phyloP scores from a whole-genome alignment of 805 yeast genomes.

The Starmera quercuum region DNA sequence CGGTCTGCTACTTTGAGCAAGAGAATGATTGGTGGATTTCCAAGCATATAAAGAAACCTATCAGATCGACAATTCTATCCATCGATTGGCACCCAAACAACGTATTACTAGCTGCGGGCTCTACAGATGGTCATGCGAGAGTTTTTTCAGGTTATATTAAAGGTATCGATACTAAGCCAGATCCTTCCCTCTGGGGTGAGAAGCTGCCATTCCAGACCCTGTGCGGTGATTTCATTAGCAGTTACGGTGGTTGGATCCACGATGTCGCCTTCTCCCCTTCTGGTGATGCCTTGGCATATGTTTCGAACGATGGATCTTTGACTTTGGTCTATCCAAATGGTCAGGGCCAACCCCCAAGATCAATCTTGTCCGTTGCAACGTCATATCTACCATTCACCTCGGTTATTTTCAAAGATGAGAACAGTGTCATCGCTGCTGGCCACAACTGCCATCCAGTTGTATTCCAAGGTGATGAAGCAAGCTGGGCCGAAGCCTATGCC shows the following conservation, averaged over 20 bases:
- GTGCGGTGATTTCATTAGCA: slow-evolving; percentile 70
- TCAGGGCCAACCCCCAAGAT: slow-evolving; percentile 53
- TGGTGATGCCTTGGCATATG: slow-evolving; percentile 74
- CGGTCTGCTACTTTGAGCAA: slow-evolving; percentile 91
- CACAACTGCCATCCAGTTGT: slow-evolving; percentile 87
- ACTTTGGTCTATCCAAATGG: slow-evolving; percentile 74
- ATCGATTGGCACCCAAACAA: slow-evolving; percentile 92
- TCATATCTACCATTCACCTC: slow-evolving; percentile 75
- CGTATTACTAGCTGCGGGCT: slow-evolving; percentile 81
- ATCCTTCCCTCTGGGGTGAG: slow-evolving; percentile 84
- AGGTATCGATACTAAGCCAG: slow-evolving; percentile 80
- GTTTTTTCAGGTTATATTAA: slow-evolving; percentile 87
- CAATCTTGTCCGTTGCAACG: slow-evolving; percentile 52
- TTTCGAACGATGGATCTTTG: slow-evolving; percentile 80
- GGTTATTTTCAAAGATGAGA: slow-evolving; percentile 59
- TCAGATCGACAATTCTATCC: slow-evolving; percentile 76
- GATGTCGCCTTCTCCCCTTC: slow-evolving; percentile 79
- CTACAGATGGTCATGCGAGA: slow-evolving; percentile 88
- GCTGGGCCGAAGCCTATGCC: slow-evolving; percentile 53
- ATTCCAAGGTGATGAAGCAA: slow-evolving; percentile 58
- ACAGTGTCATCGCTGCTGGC: slow-evolving; percentile 78
- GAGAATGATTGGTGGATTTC: slow-evolving; percentile 99
- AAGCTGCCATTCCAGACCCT: slow-evolving; percentile 90
- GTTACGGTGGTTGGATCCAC: slow-evolving; percentile 85
- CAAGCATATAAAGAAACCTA: slow-evolving; percentile 93